Conservation (phyloP, 345 rosid species). For the Citrus glauca region DNA sequence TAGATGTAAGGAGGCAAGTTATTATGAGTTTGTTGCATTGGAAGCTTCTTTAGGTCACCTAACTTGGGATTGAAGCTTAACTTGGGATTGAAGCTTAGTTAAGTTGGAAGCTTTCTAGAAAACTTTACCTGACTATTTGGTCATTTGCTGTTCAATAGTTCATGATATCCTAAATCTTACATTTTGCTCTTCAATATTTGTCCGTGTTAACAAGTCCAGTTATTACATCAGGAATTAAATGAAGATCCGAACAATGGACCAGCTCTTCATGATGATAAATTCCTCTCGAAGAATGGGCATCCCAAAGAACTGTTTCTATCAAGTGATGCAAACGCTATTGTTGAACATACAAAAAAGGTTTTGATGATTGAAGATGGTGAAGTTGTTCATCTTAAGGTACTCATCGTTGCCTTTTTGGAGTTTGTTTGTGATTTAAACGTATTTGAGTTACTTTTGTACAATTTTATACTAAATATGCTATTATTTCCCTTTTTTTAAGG, state of each 20-base stretch:
- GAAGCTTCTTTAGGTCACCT: background rate
- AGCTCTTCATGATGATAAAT: constrained; percentile 59
- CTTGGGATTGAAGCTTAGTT: background rate
- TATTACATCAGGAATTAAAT: constrained; percentile 46
- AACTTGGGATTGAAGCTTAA: background rate
- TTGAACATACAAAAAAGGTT: constrained; percentile 90
- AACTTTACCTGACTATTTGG: background rate
- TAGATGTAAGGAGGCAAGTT: background rate
- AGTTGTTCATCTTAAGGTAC: constrained; percentile 86
- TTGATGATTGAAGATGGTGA: constrained; percentile 90
- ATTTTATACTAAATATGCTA: background rate
- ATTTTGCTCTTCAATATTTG: no score
- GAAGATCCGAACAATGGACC: constrained; percentile 45
- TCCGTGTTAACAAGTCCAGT: background rate
- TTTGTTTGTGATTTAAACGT: background rate
- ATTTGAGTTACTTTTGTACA: background rate
- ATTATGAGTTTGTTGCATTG: background rate
- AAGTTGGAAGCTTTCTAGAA: constrained; percentile 2
- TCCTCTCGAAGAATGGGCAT: constrained; percentile 52
- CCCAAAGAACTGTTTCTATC: constrained; percentile 83
- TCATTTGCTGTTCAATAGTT: background rate
- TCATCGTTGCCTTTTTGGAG: background rate
- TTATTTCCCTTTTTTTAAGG: background rate
- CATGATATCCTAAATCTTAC: background rate
- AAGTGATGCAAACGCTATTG: constrained; percentile 83